Evolutionary conservation across 108 stramenopile genomes (phyloP).

Genomic region (Aureococcus anophagefferens): DNA sequence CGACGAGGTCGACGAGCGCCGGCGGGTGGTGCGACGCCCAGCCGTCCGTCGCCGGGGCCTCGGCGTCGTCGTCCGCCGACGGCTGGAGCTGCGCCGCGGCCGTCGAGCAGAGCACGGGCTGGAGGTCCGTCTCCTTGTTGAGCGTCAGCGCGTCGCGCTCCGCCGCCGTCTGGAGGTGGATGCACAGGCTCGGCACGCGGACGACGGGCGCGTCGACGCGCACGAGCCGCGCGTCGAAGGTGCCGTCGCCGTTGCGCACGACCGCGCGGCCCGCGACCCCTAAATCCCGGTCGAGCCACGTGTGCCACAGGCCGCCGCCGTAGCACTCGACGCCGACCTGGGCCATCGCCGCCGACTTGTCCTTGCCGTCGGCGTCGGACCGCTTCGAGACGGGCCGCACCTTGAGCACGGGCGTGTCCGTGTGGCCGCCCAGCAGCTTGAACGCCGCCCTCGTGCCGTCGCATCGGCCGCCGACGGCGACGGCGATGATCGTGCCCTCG

Average conservation of each 20-base stretch:
- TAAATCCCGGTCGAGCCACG: slow-evolving; percentile 91
- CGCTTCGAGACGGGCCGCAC: too few species aligned
- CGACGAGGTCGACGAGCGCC: slow-evolving; percentile 63
- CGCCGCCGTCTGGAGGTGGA: slow-evolving; percentile 77
- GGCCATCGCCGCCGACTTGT: slow-evolving; percentile 61
- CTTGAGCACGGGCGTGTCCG: slow-evolving; percentile 80
- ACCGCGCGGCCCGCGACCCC: slow-evolving; percentile 82
- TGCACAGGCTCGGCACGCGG: slow-evolving; percentile 76
- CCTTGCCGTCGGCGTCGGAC: slow-evolving; percentile 57
- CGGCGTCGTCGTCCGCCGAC: too few species aligned
- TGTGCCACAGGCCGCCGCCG: slow-evolving; percentile 93
- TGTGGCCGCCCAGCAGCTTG: slow-evolving; percentile 85
- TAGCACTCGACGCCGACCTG: slow-evolving; percentile 85
- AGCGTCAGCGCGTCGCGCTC: slow-evolving; percentile 60
- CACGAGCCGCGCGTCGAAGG: too few species aligned
- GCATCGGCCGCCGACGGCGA: slow-evolving; percentile 67
- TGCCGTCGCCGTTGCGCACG: slow-evolving; percentile 29
- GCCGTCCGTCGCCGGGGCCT: slow-evolving; percentile 14
- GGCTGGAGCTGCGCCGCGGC: slow-evolving; percentile 16
- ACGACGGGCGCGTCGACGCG: slow-evolving; percentile 62
- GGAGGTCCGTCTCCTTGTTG: slow-evolving; percentile 79
- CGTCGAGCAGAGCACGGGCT: slow-evolving; percentile 70
- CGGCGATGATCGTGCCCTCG: slow-evolving; percentile 79
- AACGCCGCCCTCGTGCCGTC: slow-evolving; percentile 52
- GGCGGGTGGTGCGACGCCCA: slow-evolving; percentile 72